Base-by-base conservation (phyloP, 495 filamentous ascomycete species). In the Haplographium delicatum region DNA sequence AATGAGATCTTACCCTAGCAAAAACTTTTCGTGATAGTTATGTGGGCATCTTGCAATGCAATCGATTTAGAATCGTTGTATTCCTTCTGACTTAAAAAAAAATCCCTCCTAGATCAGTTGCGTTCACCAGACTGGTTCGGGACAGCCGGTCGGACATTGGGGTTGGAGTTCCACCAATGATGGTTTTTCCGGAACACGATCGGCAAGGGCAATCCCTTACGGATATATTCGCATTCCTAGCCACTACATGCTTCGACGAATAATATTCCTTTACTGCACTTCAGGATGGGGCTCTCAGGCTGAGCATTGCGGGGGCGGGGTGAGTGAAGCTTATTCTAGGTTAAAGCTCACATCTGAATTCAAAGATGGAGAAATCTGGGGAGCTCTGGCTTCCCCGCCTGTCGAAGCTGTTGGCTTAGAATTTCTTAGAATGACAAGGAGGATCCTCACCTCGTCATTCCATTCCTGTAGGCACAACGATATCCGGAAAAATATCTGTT, bases 401-500 rank as follows among this genome's bases (percentile, higher is more conserved):
- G 7, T 38, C 11, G 23, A 37, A 9, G 10, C 31, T 7, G 31
- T 49, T 50, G 46, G 46, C 30, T 18, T 28, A 25, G n/a, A n/a
- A n/a, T n/a, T n/a, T n/a, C n/a, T n/a, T n/a, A n/a, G n/a, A n/a
- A 30, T 35, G 41, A 1, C 18, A 11, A 18, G 5, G 28, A 26
- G n/a, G 44, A 23, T 37, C 46, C 28, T 45, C 31, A 7, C 9
- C 24, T 47, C 33, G n/a, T 50, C 56, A 25, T 51, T 42, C 47
- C 34, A 11, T 31, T 26, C 25, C 31, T 42, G 37, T 27, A 28
- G 37, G 18, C 23, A 19, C 25, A 18, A 18, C 44, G 40, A 13
- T 43, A 30, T 50, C 51, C 56, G 56, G 56, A 54, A 59, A 59
- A 59, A 54, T 59, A 44, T 51, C 56, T 47, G 47, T 15, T 22